Evolutionary conservation across 169 alveolate species (phyloP).

Genomic region (Plasmodium gonderi): DNA sequence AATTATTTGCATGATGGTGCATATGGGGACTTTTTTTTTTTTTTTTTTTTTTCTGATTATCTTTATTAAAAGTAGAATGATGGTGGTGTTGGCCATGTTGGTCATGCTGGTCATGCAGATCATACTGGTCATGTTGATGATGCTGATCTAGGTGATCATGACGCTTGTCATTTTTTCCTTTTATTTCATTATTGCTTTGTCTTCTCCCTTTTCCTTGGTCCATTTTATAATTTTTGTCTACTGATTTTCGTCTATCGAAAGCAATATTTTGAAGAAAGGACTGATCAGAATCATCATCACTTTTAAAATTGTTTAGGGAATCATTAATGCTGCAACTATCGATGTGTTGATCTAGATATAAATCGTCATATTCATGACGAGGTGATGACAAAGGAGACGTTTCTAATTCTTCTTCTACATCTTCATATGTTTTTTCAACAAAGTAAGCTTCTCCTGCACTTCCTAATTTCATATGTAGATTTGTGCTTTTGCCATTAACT

Average conservation of each 20-base stretch:
- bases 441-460: conserved; percentile 97
- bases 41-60: not conserved
- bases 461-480: conserved; percentile 93
- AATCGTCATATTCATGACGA: conserved; percentile 29
- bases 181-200: not conserved
- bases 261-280: not conserved
- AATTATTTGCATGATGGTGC: no score
- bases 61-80: not conserved
- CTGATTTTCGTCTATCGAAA: not conserved
- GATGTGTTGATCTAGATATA: conserved; percentile 16
- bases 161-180: not conserved
- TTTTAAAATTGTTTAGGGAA: conserved; percentile 14
- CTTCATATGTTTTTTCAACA: conserved; percentile 87
- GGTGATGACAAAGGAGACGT: conserved; percentile 73
- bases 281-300: conserved; percentile 31
- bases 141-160: not conserved
- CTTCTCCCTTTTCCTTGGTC: conserved; percentile 4
- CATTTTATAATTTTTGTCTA: not conserved
- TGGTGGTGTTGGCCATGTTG: not conserved
- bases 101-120: not conserved
- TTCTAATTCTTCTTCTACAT: conserved; percentile 73
- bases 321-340: conserved; percentile 64
- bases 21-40: not conserved
- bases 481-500: conserved; percentile 93
- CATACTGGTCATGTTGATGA: not conserved